Evolutionary conservation across 352 stramenopile genomes (phyloP), one percentile per base, ranked within the genome.

Genomic region (Pythium aristosporum): DNA sequence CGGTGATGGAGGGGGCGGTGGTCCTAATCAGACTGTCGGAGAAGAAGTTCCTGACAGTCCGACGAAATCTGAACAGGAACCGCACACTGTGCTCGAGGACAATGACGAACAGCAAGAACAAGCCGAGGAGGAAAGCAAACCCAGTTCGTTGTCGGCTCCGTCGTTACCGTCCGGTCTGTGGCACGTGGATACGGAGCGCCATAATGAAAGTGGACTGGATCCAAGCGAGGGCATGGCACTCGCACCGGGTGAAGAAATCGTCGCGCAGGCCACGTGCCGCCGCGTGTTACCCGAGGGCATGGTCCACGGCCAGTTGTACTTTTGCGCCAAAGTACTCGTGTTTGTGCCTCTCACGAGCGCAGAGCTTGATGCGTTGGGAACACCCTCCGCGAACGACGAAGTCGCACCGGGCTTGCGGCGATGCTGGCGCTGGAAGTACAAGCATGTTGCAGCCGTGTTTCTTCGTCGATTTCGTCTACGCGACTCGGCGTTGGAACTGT

Each of bases 401-500:
- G 61, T 71, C 32, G 87, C 87, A 0, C 79, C 80, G 7, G 87
- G 87, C 5, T 59, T 91, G 5, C 85, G 89, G 52, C 77, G 83
- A 10, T 91, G 77, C 44, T 92, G 82, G 79, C 71, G 83, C 23
- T 96, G 87, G 87, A 91, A 85, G 55, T 93, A 92, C 57, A 76
- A 83, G 9, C 75, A 92, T 47, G 71, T 96, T 15, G 72, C 88
- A 1, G 83, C 72, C 1, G 82, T 92, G 7, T 94, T 93, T 53
- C 61, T 96, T 15, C 81, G 88, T 20, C 81, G 88, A 16, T 96
- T 93, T 51, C 83, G 88, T 2, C 63, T 96, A 34, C 76, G 85
- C 3, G 87, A 94, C 61, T 96, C 86, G 5, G 87, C 83, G 3
- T 72, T 96, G 44, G 87, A 96, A 54, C 60, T 96, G 28, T 96